Evolutionary conservation across 441 rosid genomes (phyloP).

Genomic region (Corymbia citriodora): DNA sequence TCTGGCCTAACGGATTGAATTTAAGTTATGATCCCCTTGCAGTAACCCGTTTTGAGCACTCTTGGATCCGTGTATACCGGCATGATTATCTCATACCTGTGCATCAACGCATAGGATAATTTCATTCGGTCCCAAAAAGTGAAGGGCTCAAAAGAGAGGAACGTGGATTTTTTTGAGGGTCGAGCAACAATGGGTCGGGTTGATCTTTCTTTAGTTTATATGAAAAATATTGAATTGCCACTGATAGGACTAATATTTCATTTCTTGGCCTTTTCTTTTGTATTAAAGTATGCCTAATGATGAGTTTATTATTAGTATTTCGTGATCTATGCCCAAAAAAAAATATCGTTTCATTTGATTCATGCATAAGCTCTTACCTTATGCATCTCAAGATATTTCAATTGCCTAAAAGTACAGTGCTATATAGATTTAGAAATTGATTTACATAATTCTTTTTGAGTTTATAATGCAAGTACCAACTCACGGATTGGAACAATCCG

Average conservation of each 20-base stretch:
- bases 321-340: background rate
- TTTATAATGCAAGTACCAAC: background rate
- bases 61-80: background rate
- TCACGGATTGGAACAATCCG: background rate
- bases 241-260: background rate
- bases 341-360: background rate
- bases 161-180: background rate
- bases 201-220: background rate
- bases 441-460: background rate
- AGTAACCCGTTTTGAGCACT: background rate
- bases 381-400: background rate
- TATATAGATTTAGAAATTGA: background rate
- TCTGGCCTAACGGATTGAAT: background rate
- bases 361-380: background rate
- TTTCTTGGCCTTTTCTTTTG: background rate
- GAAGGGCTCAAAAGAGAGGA: background rate
- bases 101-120: background rate
- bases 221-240: background rate
- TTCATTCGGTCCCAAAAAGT: background rate
- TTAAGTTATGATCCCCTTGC: background rate
- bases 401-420: background rate
- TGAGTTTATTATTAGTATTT: background rate
- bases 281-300: background rate
- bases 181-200: background rate
- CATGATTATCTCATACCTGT: background rate